Evolutionary conservation across 768 basidiomycete species (phyloP), one percentile per base, ranked within the genome.

Genomic region (Amanita phalloides): DNA sequence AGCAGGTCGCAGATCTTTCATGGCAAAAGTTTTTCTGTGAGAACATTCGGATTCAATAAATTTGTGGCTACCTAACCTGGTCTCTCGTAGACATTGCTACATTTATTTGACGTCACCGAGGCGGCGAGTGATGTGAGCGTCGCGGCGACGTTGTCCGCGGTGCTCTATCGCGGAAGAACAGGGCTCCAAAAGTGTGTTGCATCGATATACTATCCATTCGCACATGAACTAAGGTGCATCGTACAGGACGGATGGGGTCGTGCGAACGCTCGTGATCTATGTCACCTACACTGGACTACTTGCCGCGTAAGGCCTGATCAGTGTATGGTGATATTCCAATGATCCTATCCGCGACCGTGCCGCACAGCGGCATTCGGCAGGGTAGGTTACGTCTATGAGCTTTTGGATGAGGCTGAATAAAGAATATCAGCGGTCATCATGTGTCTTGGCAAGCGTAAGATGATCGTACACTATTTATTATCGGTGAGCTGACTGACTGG

Each of bases 251-350:
- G 74, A 82, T 49, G 68, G 71, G 1, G 55, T 81, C 7, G 66
- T 81, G 48, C 68, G 66, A 10, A 59, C 66, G 0, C 68, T 83
- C 3, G 71, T 81, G 60, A 39, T 69, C 28, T 81, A 78, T 53
- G 69, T 73, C 2, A 67, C 81, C 48, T 79, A 80, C 54, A 82
- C 80, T 0, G 79, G 80, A 58, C 55, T 71, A 56, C 63, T 70
- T 33, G 64, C 69, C 32, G 67, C 66, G 66, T 73, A 64, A 62
- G 79, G 59, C 56, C 14, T 60, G 17, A 25, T 45, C 9, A 9
- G 30, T 8, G 8, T 8, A 8, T 7, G 8, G 9, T 28, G 26
- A 8, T 7, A 30, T 30, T 30, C 13, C 32, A 9, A 30, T 8
- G 3, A 9, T 30, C 8, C 1, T 30, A 30, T 9, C 1, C 30